phyloP scores from a whole-genome alignment of 805 yeast genomes.

The Hanseniaspora meyeri region DNA sequence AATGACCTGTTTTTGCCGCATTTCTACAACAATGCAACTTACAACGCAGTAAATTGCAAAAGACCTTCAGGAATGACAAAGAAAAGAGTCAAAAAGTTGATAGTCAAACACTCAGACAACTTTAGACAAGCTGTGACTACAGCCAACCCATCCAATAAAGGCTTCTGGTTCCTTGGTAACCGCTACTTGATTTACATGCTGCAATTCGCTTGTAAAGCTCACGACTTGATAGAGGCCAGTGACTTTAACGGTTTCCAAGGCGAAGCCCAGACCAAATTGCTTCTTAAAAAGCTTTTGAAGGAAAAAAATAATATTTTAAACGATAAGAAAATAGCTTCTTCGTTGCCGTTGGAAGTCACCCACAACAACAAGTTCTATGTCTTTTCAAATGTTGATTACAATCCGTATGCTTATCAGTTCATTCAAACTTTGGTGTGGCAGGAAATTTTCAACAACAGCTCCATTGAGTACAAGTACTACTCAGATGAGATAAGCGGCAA shows the following conservation, averaged over 20 bases:
- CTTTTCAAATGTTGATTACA: conserved; percentile 1
- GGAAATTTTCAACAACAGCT: conserved; percentile 20
- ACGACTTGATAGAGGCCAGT: background rate
- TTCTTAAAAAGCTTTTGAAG: background rate
- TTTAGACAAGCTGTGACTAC: background rate
- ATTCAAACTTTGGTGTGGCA: conserved; percentile 22
- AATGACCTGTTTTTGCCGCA: conserved; percentile 18
- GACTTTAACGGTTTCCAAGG: background rate
- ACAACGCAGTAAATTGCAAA: conserved; percentile 18
- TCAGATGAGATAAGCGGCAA: conserved; percentile 9
- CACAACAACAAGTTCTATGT: background rate
- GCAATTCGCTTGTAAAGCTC: background rate
- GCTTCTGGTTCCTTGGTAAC: conserved; percentile 11
- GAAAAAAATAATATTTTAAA: background rate
- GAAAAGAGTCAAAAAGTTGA: conserved; percentile 20
- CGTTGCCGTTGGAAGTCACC: conserved; percentile 16
- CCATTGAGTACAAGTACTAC: conserved; percentile 6
- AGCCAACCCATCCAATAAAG: background rate
- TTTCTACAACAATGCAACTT: conserved; percentile 17
- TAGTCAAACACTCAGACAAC: conserved; percentile 6
- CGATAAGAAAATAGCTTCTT: background rate
- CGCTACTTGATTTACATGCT: background rate
- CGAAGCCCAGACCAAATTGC: background rate
- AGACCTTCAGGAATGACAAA: conserved; percentile 25
- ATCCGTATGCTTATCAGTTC: conserved; percentile 19